These are phyloP conservation scores for Fusarium hainanense DNA, from an alignment of 2,329 filamentous ascomycete genomes.

Conservation along the genomic window DNA sequence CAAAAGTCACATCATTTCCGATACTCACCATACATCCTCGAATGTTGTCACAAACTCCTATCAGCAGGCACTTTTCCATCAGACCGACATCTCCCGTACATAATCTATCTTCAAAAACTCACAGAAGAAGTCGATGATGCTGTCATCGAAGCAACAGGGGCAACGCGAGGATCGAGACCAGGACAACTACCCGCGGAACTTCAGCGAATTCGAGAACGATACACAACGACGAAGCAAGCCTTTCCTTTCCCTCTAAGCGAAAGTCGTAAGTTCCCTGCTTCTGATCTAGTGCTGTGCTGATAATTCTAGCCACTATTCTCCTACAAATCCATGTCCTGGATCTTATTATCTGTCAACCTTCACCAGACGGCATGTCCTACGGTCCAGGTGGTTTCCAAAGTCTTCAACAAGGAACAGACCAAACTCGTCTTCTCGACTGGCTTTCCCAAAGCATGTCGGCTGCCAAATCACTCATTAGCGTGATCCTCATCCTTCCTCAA, in stretches of 20 bases:
- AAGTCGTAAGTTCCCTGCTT: slow-evolving; percentile 41
- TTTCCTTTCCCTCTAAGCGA: slow-evolving; percentile 47
- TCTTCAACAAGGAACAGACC: slow-evolving; percentile 25
- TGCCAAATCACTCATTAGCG: slow-evolving; percentile 46
- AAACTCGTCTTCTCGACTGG: slow-evolving; percentile 42
- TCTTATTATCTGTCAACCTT: slow-evolving; percentile 47
- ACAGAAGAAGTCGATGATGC: slow-evolving; percentile 48
- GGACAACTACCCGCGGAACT: slow-evolving; percentile 30
- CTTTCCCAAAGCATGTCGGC: slow-evolving; percentile 48
- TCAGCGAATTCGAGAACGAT: slow-evolving; percentile 34
- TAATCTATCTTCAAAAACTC: slow-evolving; percentile 47
- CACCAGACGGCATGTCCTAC: slow-evolving; percentile 43
- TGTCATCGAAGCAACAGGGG: slow-evolving; percentile 24
- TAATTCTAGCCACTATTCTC: slow-evolving; percentile 38
- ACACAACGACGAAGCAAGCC: slow-evolving; percentile 39
- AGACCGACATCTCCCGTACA: slow-evolving; percentile 47
- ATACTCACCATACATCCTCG: slow-evolving; percentile 45
- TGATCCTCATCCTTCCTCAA: slow-evolving; percentile 44
- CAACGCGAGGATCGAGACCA: slow-evolving; percentile 1
- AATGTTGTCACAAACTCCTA: slow-evolving; percentile 41
- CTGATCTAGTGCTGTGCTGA: background rate
- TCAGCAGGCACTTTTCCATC: slow-evolving; percentile 21
- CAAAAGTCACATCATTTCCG: slow-evolving; percentile 48
- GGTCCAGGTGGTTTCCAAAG: slow-evolving; percentile 44
- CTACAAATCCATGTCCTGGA: slow-evolving; percentile 47